Percentiles rank a stretch among this genome's conserved stretches.
Conservation (phyloP, 306 rosid genomes). For the Prunus davidiana region DNA sequence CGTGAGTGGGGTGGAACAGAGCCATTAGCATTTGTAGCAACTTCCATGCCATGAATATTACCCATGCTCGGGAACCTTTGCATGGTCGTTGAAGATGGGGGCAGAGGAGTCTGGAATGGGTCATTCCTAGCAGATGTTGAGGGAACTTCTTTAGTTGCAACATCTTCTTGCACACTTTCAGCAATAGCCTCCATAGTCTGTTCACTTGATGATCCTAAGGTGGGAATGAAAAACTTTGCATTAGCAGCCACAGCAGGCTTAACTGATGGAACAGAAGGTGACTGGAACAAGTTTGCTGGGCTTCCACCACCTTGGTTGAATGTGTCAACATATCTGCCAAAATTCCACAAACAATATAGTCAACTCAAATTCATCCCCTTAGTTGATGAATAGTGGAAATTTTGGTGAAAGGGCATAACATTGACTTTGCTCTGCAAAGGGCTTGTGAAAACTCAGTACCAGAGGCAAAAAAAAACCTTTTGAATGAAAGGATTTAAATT, state of each 20-base stretch:
- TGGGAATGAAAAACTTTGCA: constrained; percentile 78
- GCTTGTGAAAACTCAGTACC: neutral
- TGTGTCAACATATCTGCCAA: constrained; percentile 88
- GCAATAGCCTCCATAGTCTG: constrained; percentile 54
- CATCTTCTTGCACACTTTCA: constrained; percentile 59
- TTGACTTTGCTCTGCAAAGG: neutral
- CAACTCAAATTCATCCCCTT: neutral
- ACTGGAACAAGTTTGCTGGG: constrained; percentile 64
- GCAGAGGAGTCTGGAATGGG: constrained; percentile 41
- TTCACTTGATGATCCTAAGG: constrained; percentile 51
- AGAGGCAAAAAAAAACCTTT: neutral
- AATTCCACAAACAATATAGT: constrained; percentile 1
- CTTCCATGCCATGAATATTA: constrained; percentile 45
- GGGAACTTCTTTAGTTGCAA: constrained; percentile 31
- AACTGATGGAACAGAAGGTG: constrained; percentile 61
- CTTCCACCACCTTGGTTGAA: constrained; percentile 78
- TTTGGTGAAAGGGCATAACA: neutral
- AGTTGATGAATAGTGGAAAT: neutral
- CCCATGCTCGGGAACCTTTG: constrained; percentile 71
- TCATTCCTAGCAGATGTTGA: constrained; percentile 46
- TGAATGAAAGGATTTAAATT: neutral
- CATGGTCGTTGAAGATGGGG: constrained; percentile 22
- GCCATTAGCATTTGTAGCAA: constrained; percentile 12
- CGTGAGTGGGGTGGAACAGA: constrained; percentile 47
- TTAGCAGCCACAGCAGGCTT: constrained; percentile 60